Conservation (phyloP, 495 filamentous ascomycete species). For the Cairneyella variabilis region DNA sequence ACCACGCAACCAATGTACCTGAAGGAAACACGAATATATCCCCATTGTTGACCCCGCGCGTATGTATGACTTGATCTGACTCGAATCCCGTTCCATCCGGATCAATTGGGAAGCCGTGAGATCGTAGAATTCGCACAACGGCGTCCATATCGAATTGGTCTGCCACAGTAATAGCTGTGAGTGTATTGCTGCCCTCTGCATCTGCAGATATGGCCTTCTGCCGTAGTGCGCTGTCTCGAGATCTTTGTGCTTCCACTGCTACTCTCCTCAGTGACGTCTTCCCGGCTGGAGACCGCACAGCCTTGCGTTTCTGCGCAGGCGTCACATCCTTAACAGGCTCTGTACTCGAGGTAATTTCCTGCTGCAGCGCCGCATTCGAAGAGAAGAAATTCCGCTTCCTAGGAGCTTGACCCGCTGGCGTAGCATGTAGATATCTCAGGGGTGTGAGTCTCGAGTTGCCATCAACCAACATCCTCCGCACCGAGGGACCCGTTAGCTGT, state of each 20-base stretch:
- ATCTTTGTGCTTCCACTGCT: constrained; percentile 57
- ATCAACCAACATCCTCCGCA: constrained; percentile 10
- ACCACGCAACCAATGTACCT: constrained; percentile 92
- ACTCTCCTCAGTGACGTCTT: constrained; percentile 54
- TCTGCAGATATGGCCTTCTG: neutral
- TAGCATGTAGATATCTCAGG: constrained; percentile 36
- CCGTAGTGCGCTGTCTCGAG: constrained; percentile 34
- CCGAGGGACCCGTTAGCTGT: constrained; percentile 5
- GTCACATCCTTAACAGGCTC: constrained; percentile 26
- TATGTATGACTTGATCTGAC: constrained; percentile 55
- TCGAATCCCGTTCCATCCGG: constrained; percentile 54
- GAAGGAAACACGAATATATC: constrained; percentile 98
- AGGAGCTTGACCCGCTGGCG: constrained; percentile 30
- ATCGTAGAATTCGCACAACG: constrained; percentile 65
- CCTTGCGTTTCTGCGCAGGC: constrained; percentile 42
- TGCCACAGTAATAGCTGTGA: constrained; percentile 80
- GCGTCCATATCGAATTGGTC: constrained; percentile 79
- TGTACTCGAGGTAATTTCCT: constrained; percentile 26
- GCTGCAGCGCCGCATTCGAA: constrained; percentile 39
- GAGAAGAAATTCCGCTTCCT: constrained; percentile 48
- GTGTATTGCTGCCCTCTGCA: constrained; percentile 45
- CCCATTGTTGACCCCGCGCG: constrained; percentile 53
- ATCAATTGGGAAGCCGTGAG: constrained; percentile 67
- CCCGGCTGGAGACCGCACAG: constrained; percentile 42
- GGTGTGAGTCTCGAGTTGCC: neutral